phyloP scores from a whole-genome alignment of 2,329 filamentous ascomycete species.

The Cladosporium phlei region DNA sequence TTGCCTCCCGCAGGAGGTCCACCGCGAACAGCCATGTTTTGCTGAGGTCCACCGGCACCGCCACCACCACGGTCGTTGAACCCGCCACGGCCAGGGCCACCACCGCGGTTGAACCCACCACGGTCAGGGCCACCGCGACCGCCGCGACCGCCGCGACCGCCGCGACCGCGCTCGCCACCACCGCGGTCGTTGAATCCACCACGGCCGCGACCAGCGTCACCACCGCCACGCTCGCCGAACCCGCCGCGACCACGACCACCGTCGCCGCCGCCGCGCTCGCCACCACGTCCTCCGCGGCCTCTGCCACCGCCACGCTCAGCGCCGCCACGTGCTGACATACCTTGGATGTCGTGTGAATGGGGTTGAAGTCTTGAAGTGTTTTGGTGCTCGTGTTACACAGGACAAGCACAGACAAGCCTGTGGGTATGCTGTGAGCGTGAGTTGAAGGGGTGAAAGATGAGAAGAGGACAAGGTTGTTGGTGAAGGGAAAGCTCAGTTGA shows the following conservation, averaged over 20 bases:
- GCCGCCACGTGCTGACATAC: too few species aligned
- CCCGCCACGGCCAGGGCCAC: constrained; percentile 19
- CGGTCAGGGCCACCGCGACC: constrained; percentile 10
- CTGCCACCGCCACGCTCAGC: constrained; percentile 19
- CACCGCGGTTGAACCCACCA: constrained; percentile 16
- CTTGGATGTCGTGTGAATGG: too few species aligned
- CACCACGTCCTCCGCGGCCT: constrained; percentile 20
- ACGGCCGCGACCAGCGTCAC: constrained; percentile 23
- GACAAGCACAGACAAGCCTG: too few species aligned
- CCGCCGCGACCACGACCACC: constrained; percentile 24
- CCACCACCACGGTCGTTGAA: too few species aligned
- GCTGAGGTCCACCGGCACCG: constrained; percentile 16
- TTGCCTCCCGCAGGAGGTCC: too few species aligned
- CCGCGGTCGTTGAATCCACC: constrained; percentile 27
- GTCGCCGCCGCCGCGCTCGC: constrained; percentile 24
- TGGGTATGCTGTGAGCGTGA: too few species aligned
- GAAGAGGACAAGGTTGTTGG: too few species aligned
- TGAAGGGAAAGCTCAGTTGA: too few species aligned
- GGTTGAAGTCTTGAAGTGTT: too few species aligned
- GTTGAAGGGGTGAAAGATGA: too few species aligned
- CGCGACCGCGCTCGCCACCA: constrained; percentile 20
- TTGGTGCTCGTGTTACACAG: too few species aligned
- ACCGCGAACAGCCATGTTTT: too few species aligned
- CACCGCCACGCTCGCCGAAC: constrained; percentile 26
- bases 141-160: constrained; percentile 20